Base-by-base conservation (phyloP, 768 basidiomycete species). In the Pleurotus citrinopileatus region DNA sequence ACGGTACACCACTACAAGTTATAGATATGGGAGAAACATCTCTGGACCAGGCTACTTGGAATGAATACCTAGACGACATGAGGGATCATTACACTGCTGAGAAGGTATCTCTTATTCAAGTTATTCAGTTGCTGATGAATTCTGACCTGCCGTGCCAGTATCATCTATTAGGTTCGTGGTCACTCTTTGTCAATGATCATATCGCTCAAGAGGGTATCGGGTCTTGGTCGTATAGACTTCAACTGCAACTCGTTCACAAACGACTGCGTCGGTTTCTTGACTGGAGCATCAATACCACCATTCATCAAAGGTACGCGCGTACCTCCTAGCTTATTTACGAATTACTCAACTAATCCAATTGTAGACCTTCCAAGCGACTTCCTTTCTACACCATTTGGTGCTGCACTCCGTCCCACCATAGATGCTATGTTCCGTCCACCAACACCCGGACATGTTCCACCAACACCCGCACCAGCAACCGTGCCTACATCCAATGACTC, bases 201-300 rank as follows among this genome's bases (percentile, higher is more conserved):
- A n/a, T n/a, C n/a, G n/a, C n/a, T n/a, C n/a, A n/a, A n/a, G n/a
- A n/a, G n/a, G n/a, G n/a, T n/a, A n/a, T n/a, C n/a, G n/a, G n/a
- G n/a, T n/a, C n/a, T n/a, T n/a, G n/a, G n/a, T 27, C 25, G 23
- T 26, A 26, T 57, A 87, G 92, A 96, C 38, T 95, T 95, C 60
- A 97, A 97, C 62, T 97, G 94, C 69, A 98, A 98, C 67, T 89
- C 91, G 1, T 98, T 98, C 60, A 94, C 93, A 2, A 91, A 87
- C 55, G 93, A 96, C 59, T 84, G 84, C 55, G 71, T 93, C 28
- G 93, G 89, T 2, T 94, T 97, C 64, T 70, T 98, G 44, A 96
- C 91, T 0, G 93, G 94, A 25, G 77, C 77, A 3, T 82, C 83
- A 13, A 90, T 97, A 52, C 94, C 94, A 2, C 59, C 76, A 2